These are phyloP conservation scores for Chaetothyriales sp. DNA, from an alignment of 2,329 filamentous ascomycete genomes.

Conservation along the genomic window DNA sequence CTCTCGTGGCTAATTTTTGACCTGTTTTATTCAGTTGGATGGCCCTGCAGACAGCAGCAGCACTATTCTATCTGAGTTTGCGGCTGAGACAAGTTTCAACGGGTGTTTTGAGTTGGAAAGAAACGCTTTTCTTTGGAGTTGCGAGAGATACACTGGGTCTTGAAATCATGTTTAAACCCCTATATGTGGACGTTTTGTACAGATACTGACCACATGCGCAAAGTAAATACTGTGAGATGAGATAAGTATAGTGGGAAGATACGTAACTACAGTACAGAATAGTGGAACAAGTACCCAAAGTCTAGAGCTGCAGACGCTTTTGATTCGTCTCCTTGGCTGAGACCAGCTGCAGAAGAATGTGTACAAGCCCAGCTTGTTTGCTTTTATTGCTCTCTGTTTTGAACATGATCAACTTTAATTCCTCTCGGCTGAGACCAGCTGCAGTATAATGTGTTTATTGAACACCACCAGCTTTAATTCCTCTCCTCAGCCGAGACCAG, in stretches of 20 bases:
- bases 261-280: background rate
- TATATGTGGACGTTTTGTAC: conserved; percentile 12
- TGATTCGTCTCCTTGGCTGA: background rate
- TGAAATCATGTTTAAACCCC: conserved; percentile 11
- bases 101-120: background rate
- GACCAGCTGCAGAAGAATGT: background rate
- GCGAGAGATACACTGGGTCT: conserved; percentile 9
- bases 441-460: too few species aligned
- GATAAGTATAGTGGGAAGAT: background rate
- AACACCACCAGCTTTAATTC: too few species aligned
- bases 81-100: conserved; percentile 1
- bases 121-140: conserved; percentile 5
- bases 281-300: background rate
- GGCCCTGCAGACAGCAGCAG: conserved; percentile 6
- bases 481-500: background rate
- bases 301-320: too few species aligned
- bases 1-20: background rate
- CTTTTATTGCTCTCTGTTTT: too few species aligned
- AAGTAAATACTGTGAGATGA: conserved; percentile 2
- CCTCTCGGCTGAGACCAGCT: too few species aligned
- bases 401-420: too few species aligned
- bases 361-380: background rate
- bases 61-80: conserved; percentile 1
- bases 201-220: conserved; percentile 15
- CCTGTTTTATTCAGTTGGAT: conserved; percentile 1